Conservation (phyloP, 257 asterid genomes). For the Craterostigma plantagineum region DNA sequence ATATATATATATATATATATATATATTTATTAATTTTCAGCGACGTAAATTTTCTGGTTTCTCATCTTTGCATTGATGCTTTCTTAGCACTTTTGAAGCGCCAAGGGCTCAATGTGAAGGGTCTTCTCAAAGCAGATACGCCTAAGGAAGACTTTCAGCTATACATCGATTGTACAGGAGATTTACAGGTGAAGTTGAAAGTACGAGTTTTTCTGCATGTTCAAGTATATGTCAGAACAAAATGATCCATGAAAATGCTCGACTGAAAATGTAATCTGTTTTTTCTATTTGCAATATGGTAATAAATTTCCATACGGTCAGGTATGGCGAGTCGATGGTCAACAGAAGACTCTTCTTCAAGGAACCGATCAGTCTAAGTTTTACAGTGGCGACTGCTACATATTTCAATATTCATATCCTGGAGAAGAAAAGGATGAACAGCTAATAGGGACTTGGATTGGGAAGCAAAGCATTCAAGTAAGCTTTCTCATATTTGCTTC, state of each 20-base stretch:
- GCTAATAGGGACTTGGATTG: conserved; percentile 93
- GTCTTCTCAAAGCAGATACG: conserved; percentile 78
- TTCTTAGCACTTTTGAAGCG: conserved; percentile 81
- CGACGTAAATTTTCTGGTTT: conserved; percentile 2
- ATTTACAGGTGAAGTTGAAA: conserved; percentile 55
- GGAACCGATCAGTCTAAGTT: conserved; percentile 75
- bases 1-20: too few relatives aligned
- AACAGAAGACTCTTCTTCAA: conserved; percentile 53
- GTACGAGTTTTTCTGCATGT: conserved; percentile 1
- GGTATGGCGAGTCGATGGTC: conserved; percentile 98
- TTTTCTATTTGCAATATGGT: too few relatives aligned
- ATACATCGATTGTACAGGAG: conserved; percentile 81
- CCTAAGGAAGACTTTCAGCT: conserved; percentile 82
- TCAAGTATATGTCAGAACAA: conserved; percentile 3
- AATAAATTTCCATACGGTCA: too few relatives aligned
- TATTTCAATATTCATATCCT: conserved; percentile 80
- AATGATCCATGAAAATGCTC: neutral
- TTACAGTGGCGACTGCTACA: conserved; percentile 89
- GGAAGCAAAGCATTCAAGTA: conserved; percentile 81
- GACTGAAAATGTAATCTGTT: too few relatives aligned
- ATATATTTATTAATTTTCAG: conserved; percentile 9
- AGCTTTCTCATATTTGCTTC: conserved; percentile 3
- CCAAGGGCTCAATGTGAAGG: conserved; percentile 89
- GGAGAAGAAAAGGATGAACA: conserved; percentile 87
- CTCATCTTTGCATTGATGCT: neutral